Conservation (phyloP, 1,284 basidiomycete genomes). For the Tylopilus sp. region DNA sequence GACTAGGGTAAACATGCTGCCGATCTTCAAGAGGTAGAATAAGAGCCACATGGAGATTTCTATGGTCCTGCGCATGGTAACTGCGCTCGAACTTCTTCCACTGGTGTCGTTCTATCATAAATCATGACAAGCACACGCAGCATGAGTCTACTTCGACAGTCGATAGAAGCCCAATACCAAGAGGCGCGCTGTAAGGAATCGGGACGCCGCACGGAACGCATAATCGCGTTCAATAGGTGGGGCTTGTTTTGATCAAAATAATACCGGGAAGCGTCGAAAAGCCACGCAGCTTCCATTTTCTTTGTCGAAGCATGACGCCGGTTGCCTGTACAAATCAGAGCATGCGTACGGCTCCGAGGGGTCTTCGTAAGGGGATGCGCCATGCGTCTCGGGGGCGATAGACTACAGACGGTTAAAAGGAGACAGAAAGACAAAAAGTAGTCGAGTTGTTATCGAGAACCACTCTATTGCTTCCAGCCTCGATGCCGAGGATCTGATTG, state of each 20-base stretch:
- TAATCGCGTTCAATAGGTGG: not conserved
- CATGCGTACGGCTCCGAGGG: not conserved
- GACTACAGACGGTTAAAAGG: not conserved
- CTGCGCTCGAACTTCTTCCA: not conserved
- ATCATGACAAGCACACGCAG: not conserved
- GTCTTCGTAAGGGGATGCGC: not conserved
- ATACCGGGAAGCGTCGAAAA: not conserved
- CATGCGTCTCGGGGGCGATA: not conserved
- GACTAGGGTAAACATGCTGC: not conserved
- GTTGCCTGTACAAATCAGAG: not conserved
- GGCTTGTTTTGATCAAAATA: not conserved
- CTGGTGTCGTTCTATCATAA: not conserved
- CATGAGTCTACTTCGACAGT: not conserved
- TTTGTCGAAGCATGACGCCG: not conserved
- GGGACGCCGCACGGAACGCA: not conserved
- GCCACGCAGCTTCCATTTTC: not conserved
- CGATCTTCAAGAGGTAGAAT: not conserved
- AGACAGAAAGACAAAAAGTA: not conserved
- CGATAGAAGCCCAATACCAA: slow-evolving; percentile 9
- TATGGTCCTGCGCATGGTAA: slow-evolving; percentile 2
- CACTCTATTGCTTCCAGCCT: not conserved
- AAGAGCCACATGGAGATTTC: too few relatives aligned
- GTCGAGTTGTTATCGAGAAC: slow-evolving; percentile 3
- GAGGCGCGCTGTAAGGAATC: not conserved
- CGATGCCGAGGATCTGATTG: not conserved